Evolutionary conservation across 257 asterid genomes (phyloP).

Genomic region (Buddleja alternifolia): DNA sequence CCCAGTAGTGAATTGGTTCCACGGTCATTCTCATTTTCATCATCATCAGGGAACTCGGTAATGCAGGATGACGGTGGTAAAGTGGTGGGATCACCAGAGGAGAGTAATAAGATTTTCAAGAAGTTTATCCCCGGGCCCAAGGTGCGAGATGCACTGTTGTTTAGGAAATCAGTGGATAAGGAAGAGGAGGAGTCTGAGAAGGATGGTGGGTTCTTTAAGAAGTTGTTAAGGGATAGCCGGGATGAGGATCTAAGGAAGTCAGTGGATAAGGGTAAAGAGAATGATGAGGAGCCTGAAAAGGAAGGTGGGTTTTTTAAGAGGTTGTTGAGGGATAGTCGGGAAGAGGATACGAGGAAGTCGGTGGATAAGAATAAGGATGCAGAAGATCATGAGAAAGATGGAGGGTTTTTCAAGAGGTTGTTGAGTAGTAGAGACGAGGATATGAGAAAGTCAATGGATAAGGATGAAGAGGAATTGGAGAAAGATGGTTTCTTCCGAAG

Average conservation of each 20-base stretch:
- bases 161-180: constrained; percentile 64
- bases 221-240: constrained; percentile 76
- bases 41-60: constrained; percentile 42
- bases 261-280: constrained; percentile 57
- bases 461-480: constrained; percentile 52
- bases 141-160: constrained; percentile 59
- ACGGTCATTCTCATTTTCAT: constrained; percentile 44
- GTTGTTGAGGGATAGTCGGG: constrained; percentile 56
- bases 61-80: constrained; percentile 51
- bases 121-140: constrained; percentile 64
- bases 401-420: constrained; percentile 56
- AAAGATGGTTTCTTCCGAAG: constrained; percentile 61
- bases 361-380: constrained; percentile 43
- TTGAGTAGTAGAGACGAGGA: constrained; percentile 58
- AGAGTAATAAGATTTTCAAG: constrained; percentile 62
- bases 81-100: constrained; percentile 47
- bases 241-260: constrained; percentile 75
- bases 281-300: constrained; percentile 61
- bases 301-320: constrained; percentile 69
- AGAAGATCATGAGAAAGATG: constrained; percentile 58
- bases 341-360: constrained; percentile 44
- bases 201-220: constrained; percentile 66
- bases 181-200: constrained; percentile 64
- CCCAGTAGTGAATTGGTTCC: constrained; percentile 42
- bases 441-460: constrained; percentile 48